phyloP scores from a whole-genome alignment of 2,329 filamentous ascomycete species.

The Penicillium aurantiogriseum region DNA sequence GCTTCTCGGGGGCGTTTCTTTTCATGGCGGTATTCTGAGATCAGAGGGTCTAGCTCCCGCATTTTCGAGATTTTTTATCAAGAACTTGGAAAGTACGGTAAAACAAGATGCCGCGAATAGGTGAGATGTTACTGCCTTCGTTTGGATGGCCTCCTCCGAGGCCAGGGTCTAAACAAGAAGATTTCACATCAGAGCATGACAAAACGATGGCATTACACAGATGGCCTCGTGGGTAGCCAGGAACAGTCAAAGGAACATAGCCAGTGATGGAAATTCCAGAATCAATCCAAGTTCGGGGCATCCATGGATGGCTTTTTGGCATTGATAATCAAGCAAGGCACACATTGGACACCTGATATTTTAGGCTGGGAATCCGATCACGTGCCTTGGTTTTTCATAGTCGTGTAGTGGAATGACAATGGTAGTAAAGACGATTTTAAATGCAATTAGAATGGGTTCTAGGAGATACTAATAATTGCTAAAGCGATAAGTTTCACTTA shows the following conservation, averaged over 20 bases:
- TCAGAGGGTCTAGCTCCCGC: conserved; percentile 49
- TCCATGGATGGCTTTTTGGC: not conserved
- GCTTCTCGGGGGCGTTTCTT: conserved; percentile 48
- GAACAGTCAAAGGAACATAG: not conserved
- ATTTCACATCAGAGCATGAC: conserved; percentile 6
- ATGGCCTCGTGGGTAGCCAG: not conserved
- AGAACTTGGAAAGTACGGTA: not conserved
- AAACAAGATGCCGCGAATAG: not conserved
- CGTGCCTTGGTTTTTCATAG: not conserved
- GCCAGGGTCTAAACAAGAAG: not conserved
- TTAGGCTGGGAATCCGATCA: not conserved
- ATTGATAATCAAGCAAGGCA: conserved; percentile 17
- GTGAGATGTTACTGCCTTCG: not conserved
- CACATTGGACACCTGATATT: not conserved
- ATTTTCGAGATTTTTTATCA: conserved; percentile 26
- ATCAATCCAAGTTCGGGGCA: not conserved
- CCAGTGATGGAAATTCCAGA: conserved; percentile 2
- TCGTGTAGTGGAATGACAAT: not conserved
- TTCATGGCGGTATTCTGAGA: conserved; percentile 55
- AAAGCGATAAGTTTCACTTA: not conserved
- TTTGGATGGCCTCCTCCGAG: conserved; percentile 7
- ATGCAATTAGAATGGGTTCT: accelerated
- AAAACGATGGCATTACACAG: not conserved
- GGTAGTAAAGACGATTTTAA: not conserved
- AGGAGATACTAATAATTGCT: not conserved